Base-by-base conservation (phyloP, 768 basidiomycete genomes). In the Coprinopsis marcescibilis region DNA sequence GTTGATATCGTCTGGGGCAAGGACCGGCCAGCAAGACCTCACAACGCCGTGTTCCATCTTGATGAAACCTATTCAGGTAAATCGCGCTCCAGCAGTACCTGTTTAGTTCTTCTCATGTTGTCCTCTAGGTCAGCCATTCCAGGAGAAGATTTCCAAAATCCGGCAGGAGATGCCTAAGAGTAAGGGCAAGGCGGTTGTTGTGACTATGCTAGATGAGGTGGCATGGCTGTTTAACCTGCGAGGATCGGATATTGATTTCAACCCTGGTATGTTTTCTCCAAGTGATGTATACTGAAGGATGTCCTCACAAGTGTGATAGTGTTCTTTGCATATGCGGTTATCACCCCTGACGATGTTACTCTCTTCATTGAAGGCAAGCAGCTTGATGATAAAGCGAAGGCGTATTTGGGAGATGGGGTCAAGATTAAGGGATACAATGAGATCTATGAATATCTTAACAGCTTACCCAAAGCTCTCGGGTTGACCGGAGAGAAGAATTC, bases 221-320 rank as follows among this genome's bases (percentile, higher is more conserved):
- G 92, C 91, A 0, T 98, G 92, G 92, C 60, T 93, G 30, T 89
- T 91, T 68, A 94, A 97, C 63, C 70, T 99, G 25, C 83, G 95
- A 51, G 94, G 93, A 1, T 78, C 82, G 2, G 95, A 97, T 60
- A 94, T 98, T 57, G 82, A 83, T 26, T 97, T 77, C 66, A 98
- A 96, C 49, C 74, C 74, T 49, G 73, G 73, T 72, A 43, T 48
- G 6, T 12, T 20, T 14, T 51, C 36, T 8, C n/a, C 33, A 23
- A 4, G 25, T 3, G 2, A 29, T 27, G 37, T 17, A n/a, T 30
- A 19, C 42, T 11, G 19, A 36, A 51, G 17, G 47, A 30, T 27
- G 5, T 8, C 7, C 38, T 55, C 15, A 51, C 23, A n/a, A 13
- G 43, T 11, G 12, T 24, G 32, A 13, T 57, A 85, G 90, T 96